Percentiles rank a stretch among this genome's conserved stretches.
These are phyloP conservation scores for Simplicillium aogashimaense DNA, from an alignment of 2,329 filamentous ascomycete species.

Conservation along the genomic window DNA sequence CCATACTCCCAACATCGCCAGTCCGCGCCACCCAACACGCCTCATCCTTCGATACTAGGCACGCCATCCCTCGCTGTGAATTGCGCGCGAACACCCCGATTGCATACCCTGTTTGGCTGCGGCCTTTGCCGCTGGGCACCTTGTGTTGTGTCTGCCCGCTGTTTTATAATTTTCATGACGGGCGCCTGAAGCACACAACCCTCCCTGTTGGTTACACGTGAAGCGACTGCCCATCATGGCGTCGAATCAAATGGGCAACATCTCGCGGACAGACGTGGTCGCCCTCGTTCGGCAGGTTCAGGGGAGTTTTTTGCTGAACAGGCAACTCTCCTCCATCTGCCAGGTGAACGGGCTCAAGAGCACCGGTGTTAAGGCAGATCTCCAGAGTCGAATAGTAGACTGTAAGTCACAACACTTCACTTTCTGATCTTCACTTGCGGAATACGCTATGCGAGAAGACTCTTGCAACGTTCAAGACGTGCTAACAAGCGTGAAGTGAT, in stretches of 20 bases:
- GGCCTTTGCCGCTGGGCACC: too few relatives aligned
- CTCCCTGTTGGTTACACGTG: not conserved
- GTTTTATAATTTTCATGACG: too few relatives aligned
- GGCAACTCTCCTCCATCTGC: constrained; percentile 68
- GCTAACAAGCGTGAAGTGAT: constrained; percentile 24
- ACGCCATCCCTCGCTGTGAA: too few relatives aligned
- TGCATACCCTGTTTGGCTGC: too few relatives aligned
- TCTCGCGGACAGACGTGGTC: constrained; percentile 31
- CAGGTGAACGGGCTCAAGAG: constrained; percentile 63
- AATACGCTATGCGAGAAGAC: too few relatives aligned
- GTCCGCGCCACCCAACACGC: too few relatives aligned
- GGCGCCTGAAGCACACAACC: too few relatives aligned
- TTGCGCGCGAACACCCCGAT: too few relatives aligned
- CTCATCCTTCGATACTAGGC: too few relatives aligned
- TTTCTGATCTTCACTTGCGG: constrained; percentile 1
- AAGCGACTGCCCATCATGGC: constrained; percentile 11
- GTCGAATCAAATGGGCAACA: constrained; percentile 13
- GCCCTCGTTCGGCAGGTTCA: constrained; percentile 34
- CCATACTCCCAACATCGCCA: too few relatives aligned
- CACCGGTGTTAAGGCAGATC: constrained; percentile 73
- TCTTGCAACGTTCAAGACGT: not conserved
- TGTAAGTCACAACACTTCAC: constrained; percentile 62
- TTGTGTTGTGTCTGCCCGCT: too few relatives aligned
- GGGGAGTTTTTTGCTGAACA: constrained; percentile 37
- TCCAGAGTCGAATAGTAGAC: constrained; percentile 68